Percentiles rank a stretch among this genome's conserved stretches.
Evolutionary conservation across 129 eudicot genomes (phyloP).

Genomic region (Lactuca saligna): DNA sequence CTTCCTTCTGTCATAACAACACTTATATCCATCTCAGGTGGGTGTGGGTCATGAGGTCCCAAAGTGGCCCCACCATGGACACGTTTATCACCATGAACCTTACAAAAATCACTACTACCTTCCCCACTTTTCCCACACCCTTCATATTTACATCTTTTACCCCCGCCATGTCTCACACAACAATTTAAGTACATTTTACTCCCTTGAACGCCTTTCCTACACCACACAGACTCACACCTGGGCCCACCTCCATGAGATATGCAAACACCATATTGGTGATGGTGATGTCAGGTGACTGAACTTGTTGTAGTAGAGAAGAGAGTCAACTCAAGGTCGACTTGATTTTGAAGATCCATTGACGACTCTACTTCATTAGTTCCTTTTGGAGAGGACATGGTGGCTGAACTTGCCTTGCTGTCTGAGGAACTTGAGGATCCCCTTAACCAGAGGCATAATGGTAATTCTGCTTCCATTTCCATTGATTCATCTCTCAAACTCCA

Average conservation of each 20-base stretch:
- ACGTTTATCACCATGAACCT: slow-evolving; percentile 59
- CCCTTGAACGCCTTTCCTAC: no score
- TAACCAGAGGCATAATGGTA: slow-evolving; percentile 45
- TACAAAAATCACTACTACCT: slow-evolving; percentile 81
- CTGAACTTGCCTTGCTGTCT: slow-evolving; percentile 77
- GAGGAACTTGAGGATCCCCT: slow-evolving; percentile 77
- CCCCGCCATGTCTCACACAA: slow-evolving; percentile 70
- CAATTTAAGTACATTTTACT: no score
- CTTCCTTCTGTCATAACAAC: slow-evolving; percentile 54
- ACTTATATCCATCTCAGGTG: no score
- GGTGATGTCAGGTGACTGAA: slow-evolving; percentile 79
- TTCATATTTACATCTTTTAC: slow-evolving; percentile 62
- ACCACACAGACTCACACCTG: no score
- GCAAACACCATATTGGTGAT: no score
- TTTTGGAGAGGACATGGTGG: slow-evolving; percentile 57
- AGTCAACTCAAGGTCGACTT: slow-evolving; percentile 57
- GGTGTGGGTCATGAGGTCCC: background rate
- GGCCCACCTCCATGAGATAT: no score
- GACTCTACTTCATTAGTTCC: slow-evolving; percentile 53
- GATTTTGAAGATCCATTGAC: slow-evolving; percentile 52
- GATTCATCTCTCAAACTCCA: slow-evolving; percentile 46
- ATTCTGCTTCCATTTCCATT: slow-evolving; percentile 27
- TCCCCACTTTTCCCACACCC: slow-evolving; percentile 78
- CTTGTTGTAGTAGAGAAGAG: slow-evolving; percentile 59
- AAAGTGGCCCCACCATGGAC: slow-evolving; percentile 26